Evolutionary conservation across 2,329 filamentous ascomycete species (phyloP).

Genomic region (Aquanectria penicillioides): DNA sequence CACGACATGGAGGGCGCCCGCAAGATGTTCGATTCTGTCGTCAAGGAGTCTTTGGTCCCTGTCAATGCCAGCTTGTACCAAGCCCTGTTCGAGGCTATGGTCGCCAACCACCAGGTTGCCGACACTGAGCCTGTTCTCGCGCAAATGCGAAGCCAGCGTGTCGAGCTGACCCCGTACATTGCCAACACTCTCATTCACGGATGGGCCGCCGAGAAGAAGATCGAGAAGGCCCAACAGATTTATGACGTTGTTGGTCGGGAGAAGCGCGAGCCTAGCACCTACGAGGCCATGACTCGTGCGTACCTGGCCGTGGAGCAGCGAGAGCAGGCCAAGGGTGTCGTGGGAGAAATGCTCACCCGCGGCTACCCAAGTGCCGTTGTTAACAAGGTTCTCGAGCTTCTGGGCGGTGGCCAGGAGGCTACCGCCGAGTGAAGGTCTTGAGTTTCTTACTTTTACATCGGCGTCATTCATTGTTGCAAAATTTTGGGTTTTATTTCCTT

Average conservation of each 20-base stretch:
- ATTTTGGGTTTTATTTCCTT: constrained; percentile 36
- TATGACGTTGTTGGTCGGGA: constrained; percentile 81
- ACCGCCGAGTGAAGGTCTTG: constrained; percentile 33
- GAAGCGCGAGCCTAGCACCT: constrained; percentile 94
- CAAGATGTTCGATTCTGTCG: constrained; percentile 82
- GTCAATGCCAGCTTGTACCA: constrained; percentile 92
- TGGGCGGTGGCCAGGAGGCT: constrained; percentile 67
- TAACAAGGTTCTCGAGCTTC: constrained; percentile 91
- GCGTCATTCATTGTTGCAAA: constrained; percentile 18
- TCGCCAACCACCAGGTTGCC: constrained; percentile 87
- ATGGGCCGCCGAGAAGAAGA: constrained; percentile 87
- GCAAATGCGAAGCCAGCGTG: constrained; percentile 77
- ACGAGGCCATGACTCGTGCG: constrained; percentile 97
- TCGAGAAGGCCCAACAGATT: constrained; percentile 79
- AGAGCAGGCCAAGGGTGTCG: constrained; percentile 78
- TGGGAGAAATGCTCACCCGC: constrained; percentile 88
- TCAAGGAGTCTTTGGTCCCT: constrained; percentile 72
- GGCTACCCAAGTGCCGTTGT: constrained; percentile 93
- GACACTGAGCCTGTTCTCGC: constrained; percentile 79
- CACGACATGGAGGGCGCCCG: constrained; percentile 90
- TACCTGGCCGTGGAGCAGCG: constrained; percentile 87
- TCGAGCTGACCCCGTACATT: constrained; percentile 96
- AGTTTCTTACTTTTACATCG: constrained; percentile 4
- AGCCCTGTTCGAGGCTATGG: constrained; percentile 95
- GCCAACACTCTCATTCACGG: constrained; percentile 98